Percentiles rank a stretch among this genome's conserved stretches.
phyloP scores from a whole-genome alignment of 208 protist species.

The Balamuthia mandrillaris region DNA sequence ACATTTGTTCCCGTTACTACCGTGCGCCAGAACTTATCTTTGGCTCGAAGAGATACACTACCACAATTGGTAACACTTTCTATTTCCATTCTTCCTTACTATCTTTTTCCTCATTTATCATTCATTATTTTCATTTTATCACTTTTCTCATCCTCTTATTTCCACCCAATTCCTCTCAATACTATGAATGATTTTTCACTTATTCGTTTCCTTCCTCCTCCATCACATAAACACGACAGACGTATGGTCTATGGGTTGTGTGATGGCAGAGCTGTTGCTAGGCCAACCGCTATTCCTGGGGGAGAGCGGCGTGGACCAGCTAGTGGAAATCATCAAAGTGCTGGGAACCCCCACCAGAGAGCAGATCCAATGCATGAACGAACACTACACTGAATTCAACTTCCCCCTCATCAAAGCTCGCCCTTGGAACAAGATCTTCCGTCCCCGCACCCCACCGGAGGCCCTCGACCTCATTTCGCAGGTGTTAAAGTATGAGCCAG shows the following conservation, averaged over 20 bases:
- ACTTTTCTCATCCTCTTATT: background rate
- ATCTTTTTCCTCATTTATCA: background rate
- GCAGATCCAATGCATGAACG: slow-evolving; percentile 88
- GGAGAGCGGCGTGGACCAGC: slow-evolving; percentile 83
- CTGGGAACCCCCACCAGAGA: slow-evolving; percentile 64
- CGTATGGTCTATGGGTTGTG: slow-evolving; percentile 72
- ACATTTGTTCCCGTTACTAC: slow-evolving; percentile 93
- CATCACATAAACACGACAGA: background rate
- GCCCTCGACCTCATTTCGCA: slow-evolving; percentile 84
- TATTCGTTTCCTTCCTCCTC: background rate
- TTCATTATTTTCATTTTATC: background rate
- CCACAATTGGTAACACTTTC: slow-evolving; percentile 73
- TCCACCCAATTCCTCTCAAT: background rate
- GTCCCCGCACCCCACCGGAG: slow-evolving; percentile 20
- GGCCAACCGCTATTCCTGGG: slow-evolving; percentile 93
- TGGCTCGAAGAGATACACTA: slow-evolving; percentile 90
- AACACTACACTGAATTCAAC: slow-evolving; percentile 87
- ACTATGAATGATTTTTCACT: slow-evolving; percentile 2
- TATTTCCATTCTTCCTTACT: slow-evolving; percentile 1
- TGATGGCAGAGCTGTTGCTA: slow-evolving; percentile 96
- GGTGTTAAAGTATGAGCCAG: slow-evolving; percentile 89
- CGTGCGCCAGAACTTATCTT: slow-evolving; percentile 92
- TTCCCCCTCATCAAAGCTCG: slow-evolving; percentile 92
- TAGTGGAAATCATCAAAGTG: slow-evolving; percentile 91
- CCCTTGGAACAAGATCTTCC: slow-evolving; percentile 83